A percentile compares a stretch with the other conserved stretches of the same genome.
Evolutionary conservation across 768 basidiomycete species (phyloP).

Genomic region (Hydnomerulius pinastri): DNA sequence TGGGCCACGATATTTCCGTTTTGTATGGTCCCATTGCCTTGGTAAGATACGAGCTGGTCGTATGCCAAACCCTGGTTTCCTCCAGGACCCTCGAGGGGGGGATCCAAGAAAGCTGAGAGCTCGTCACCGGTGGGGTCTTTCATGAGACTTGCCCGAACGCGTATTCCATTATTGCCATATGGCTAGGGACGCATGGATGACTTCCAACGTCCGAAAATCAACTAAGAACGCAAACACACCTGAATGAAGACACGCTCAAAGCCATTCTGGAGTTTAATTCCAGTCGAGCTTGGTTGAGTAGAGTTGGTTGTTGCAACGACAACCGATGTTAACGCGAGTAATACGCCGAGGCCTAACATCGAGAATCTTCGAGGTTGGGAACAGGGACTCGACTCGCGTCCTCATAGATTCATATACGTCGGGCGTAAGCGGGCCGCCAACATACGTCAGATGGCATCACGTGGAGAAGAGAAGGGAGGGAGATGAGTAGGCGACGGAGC

Average conservation of each 20-base stretch:
- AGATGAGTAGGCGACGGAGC: background rate
- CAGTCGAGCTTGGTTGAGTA: conserved; percentile 35
- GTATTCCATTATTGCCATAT: background rate
- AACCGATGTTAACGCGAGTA: background rate
- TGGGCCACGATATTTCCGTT: too few species aligned
- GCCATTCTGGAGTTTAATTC: conserved; percentile 37
- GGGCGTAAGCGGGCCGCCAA: background rate
- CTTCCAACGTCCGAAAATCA: too few species aligned
- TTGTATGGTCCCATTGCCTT: too few species aligned
- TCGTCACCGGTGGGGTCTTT: background rate
- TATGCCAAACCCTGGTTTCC: too few species aligned
- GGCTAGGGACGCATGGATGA: too few species aligned
- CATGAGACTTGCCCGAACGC: background rate
- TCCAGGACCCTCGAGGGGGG: too few species aligned
- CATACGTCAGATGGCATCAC: background rate
- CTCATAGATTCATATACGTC: too few species aligned
- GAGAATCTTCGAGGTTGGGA: too few species aligned
- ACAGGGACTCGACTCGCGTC: too few species aligned
- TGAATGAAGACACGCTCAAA: conserved; percentile 32
- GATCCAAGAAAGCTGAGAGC: background rate
- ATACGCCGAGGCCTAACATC: background rate
- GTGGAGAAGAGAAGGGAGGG: background rate
- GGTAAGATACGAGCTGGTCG: too few species aligned
- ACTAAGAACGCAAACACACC: too few species aligned
- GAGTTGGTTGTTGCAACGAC: conserved; percentile 13